A percentile compares a stretch with the other conserved stretches of the same genome.
Conservation (phyloP, 768 basidiomycete genomes). For the Boletus reticulatus region DNA sequence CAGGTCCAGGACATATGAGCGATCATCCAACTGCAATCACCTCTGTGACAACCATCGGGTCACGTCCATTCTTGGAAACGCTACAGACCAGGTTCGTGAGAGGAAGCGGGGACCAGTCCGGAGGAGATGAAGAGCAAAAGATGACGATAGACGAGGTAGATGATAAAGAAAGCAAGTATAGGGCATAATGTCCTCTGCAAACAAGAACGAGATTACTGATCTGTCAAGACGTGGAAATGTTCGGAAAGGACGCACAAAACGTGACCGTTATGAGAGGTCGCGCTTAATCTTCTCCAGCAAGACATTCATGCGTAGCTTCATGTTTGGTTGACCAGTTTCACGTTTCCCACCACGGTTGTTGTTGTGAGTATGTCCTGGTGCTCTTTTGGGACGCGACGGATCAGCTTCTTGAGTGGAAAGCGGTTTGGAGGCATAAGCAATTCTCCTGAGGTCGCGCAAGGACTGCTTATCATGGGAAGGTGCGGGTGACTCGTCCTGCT, state of each 20-base stretch:
- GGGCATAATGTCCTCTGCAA: neutral
- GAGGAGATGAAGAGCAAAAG: slow-evolving; percentile 26
- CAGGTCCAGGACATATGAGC: slow-evolving; percentile 80
- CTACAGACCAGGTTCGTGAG: slow-evolving; percentile 66
- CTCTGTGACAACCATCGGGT: slow-evolving; percentile 51
- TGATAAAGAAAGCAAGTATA: slow-evolving; percentile 60
- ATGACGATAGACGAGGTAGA: slow-evolving; percentile 41
- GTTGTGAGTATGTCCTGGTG: slow-evolving; percentile 6
- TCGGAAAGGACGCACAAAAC: slow-evolving; percentile 2
- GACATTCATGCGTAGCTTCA: slow-evolving; percentile 85
- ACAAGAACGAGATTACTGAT: neutral
- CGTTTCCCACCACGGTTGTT: slow-evolving; percentile 28
- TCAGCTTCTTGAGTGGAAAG: slow-evolving; percentile 58
- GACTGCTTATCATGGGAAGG: slow-evolving; percentile 26
- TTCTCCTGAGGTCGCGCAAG: slow-evolving; percentile 57
- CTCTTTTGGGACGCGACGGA: slow-evolving; percentile 33
- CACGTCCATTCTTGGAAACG: slow-evolving; percentile 51
- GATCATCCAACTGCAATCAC: slow-evolving; percentile 72
- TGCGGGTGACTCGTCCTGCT: slow-evolving; percentile 1
- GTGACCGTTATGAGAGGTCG: slow-evolving; percentile 38
- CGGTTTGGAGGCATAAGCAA: slow-evolving; percentile 60
- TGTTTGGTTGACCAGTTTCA: slow-evolving; percentile 56
- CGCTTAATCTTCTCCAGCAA: slow-evolving; percentile 85
- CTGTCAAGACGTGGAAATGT: neutral
- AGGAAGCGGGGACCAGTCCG: slow-evolving; percentile 35